A percentile compares a stretch with the other conserved stretches of the same genome.
Evolutionary conservation across 495 filamentous ascomycete species (phyloP).

Genomic region (Talaromyces wortmannii): DNA sequence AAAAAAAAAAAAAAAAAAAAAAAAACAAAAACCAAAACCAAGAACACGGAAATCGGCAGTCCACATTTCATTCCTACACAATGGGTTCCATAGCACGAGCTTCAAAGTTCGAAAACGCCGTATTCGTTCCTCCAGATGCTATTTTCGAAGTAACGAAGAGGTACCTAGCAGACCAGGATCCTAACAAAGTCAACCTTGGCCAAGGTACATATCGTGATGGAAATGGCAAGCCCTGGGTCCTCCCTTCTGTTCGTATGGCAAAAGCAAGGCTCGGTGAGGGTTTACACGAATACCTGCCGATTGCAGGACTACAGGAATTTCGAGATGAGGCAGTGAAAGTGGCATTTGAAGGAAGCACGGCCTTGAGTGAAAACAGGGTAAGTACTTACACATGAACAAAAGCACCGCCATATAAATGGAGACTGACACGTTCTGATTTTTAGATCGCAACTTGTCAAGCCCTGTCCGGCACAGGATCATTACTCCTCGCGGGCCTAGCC

Average conservation of each 20-base stretch:
- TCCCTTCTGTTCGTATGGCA: slow-evolving; percentile 19
- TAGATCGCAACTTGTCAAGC: slow-evolving; percentile 45
- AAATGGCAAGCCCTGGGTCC: slow-evolving; percentile 32
- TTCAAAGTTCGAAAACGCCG: too few relatives aligned
- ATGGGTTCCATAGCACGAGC: too few relatives aligned
- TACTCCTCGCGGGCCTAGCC: slow-evolving; percentile 75
- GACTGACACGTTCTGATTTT: neutral
- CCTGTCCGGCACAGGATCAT: slow-evolving; percentile 79
- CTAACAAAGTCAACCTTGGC: slow-evolving; percentile 29
- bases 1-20: too few relatives aligned
- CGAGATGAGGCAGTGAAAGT: slow-evolving; percentile 12
- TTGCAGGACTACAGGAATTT: slow-evolving; percentile 20
- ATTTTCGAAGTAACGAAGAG: slow-evolving; percentile 28
- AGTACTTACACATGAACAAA: neutral
- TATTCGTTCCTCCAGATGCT: slow-evolving; percentile 16
- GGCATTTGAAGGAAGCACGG: slow-evolving; percentile 11
- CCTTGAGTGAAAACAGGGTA: slow-evolving; percentile 4
- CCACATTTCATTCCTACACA: too few relatives aligned
- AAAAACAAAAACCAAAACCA: too few relatives aligned
- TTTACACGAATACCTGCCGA: slow-evolving; percentile 31
- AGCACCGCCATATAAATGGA: too few relatives aligned
- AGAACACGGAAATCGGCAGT: too few relatives aligned
- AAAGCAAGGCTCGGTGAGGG: slow-evolving; percentile 6
- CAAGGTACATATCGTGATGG: slow-evolving; percentile 31
- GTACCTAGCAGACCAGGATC: slow-evolving; percentile 17